Evolutionary conservation across 345 rosid species (phyloP), one percentile per base, ranked within the genome.

Genomic region (Salix exigua): DNA sequence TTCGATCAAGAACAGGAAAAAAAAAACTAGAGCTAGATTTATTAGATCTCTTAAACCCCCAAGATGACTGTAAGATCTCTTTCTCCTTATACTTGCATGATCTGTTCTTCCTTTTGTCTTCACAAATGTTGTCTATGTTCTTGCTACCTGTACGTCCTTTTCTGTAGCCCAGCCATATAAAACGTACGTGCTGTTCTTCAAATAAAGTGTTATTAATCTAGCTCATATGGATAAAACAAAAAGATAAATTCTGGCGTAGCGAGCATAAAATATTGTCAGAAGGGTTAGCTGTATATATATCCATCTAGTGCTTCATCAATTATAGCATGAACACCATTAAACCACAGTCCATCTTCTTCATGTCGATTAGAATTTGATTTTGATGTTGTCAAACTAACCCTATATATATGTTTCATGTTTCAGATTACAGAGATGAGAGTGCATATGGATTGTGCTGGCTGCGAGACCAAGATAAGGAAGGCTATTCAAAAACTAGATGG

Each of bases 381-480:
- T 40, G 62, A 70, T 28, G 12, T 10, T 7, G 9, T 38, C 25
- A 71, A 72, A 23, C 18, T 58, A 12, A 26, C 1, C 9, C 21
- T 11, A 6, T 31, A 37, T 35, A 28, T 31, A 4, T 31, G n/a
- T 77, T 7, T 7, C 31, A 26, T 51, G 3, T 53, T 71, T n/a
- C 72, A 94, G 98, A 82, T 94, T 2, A 79, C 85, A 46, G 93
- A 89, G 79, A 83, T 94, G 87, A 83, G 78, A 28, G 97, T 94
- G 38, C 83, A 87, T 28, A 94, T 94, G 85, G 92, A 92, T 68
- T 92, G 96, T 69, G 78, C 85, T 53, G 97, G 96, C 75, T 91
- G 98, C 60, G 90, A 86, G 79, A 77, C 58, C 51, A 89, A 84
- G 77, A 87, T 92, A 18, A 87, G 68, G 86, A 89, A 84, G 74